Evolutionary conservation across 208 protist species (phyloP).

Genomic region (Leishmania tropica): DNA sequence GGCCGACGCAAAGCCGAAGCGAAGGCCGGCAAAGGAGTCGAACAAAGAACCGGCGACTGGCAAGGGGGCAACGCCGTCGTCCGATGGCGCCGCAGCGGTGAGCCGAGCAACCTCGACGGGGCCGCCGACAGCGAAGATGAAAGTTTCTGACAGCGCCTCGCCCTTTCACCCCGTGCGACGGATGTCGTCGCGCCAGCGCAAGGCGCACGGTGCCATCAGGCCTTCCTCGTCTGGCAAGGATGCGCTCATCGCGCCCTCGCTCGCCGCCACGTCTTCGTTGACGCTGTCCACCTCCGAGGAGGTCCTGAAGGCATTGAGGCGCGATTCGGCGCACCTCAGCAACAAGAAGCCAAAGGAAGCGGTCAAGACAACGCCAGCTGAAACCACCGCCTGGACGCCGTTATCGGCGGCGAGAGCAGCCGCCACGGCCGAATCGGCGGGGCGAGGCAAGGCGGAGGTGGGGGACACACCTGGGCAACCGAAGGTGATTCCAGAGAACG

Average conservation of each 20-base stretch:
- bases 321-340: slow-evolving; percentile 9
- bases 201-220: neutral
- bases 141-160: neutral
- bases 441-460: neutral
- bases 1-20: neutral
- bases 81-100: neutral
- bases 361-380: neutral
- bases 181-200: neutral
- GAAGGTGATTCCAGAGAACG: neutral
- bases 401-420: neutral
- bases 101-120: neutral
- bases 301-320: slow-evolving; percentile 3
- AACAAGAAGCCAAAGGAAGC: neutral
- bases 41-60: neutral
- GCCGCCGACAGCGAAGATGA: neutral
- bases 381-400: neutral
- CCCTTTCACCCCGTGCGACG: neutral
- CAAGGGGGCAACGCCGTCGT: neutral
- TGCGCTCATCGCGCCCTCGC: neutral
- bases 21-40: neutral
- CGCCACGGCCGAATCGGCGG: neutral
- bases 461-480: neutral
- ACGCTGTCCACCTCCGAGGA: slow-evolving; percentile 8
- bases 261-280: neutral
- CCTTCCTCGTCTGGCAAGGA: neutral